phyloP scores from a whole-genome alignment of 2,329 filamentous ascomycete genomes.

The Keithomyces neogunnii region DNA sequence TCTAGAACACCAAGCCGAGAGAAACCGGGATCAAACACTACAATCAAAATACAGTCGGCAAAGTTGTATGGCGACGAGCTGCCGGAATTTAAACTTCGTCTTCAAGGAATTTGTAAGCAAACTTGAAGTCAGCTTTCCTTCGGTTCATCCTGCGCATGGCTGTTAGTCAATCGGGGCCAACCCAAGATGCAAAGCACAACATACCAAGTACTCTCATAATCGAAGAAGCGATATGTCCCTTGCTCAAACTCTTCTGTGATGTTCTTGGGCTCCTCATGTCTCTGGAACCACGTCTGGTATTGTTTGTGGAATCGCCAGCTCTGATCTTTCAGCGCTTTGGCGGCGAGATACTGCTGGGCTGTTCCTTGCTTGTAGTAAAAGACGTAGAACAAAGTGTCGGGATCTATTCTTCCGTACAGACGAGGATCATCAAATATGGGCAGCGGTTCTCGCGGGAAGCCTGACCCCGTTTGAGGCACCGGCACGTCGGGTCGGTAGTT shows the following conservation, averaged over 20 bases:
- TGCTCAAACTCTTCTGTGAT: conserved; percentile 99
- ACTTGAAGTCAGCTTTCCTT: conserved; percentile 95
- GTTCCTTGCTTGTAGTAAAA: conserved; percentile 98
- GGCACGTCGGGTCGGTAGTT: conserved; percentile 78
- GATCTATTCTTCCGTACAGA: conserved; percentile 82
- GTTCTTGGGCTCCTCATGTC: conserved; percentile 95
- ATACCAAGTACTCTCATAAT: conserved; percentile 98
- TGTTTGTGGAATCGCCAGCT: conserved; percentile 99
- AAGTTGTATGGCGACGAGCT: background rate
- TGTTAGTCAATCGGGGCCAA: conserved; percentile 5
- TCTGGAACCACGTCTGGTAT: conserved; percentile 98
- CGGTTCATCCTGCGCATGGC: conserved; percentile 84
- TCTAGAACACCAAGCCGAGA: conserved; percentile 3
- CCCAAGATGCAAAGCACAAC: conserved; percentile 21
- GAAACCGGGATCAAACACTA: background rate
- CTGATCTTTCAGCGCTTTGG: conserved; percentile 94
- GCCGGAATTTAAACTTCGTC: conserved; percentile 59
- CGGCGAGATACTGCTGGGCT: conserved; percentile 90
- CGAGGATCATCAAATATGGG: conserved; percentile 85
- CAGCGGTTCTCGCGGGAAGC: conserved; percentile 90
- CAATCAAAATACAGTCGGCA: conserved; percentile 1
- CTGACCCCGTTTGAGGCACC: conserved; percentile 63
- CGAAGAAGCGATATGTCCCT: conserved; percentile 97
- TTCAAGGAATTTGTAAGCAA: conserved; percentile 95
- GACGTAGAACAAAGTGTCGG: conserved; percentile 94